These are phyloP conservation scores for Beauveria varroae DNA, from an alignment of 2,329 filamentous ascomycete species.

Conservation along the genomic window DNA sequence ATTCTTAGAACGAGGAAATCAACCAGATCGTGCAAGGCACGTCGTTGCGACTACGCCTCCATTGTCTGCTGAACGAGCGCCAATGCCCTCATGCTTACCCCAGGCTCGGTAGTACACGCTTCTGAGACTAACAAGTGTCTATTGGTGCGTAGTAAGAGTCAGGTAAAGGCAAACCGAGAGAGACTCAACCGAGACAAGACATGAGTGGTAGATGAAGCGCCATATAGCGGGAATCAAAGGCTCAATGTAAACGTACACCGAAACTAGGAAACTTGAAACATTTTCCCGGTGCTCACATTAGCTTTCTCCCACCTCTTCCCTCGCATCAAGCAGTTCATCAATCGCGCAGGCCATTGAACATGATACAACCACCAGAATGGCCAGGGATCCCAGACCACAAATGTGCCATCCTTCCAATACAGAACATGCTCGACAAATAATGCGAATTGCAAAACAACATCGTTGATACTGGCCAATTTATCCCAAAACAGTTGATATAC, in stretches of 20 bases:
- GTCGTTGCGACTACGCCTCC: no score
- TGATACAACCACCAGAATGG: slow-evolving; percentile 52
- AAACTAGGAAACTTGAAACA: slow-evolving; percentile 19
- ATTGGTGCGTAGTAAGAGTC: no score
- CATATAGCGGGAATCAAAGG: background rate
- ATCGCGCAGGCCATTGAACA: slow-evolving; percentile 46
- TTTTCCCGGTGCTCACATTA: slow-evolving; percentile 55
- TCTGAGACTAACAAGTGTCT: no score
- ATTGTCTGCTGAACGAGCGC: no score
- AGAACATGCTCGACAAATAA: slow-evolving; percentile 30
- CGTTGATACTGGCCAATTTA: slow-evolving; percentile 14
- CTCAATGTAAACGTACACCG: background rate
- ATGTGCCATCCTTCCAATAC: slow-evolving; percentile 48
- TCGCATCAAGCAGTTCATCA: slow-evolving; percentile 35
- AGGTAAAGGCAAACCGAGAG: no score
- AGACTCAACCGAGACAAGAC: no score
- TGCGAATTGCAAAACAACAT: slow-evolving; percentile 16
- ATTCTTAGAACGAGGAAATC: no score
- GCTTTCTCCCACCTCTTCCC: slow-evolving; percentile 52
- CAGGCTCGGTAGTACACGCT: no score
- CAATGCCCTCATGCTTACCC: no score
- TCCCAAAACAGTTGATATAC: slow-evolving; percentile 26
- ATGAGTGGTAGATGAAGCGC: no score
- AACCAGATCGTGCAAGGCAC: no score
- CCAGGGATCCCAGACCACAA: slow-evolving; percentile 46